phyloP scores from a whole-genome alignment of 441 rosid genomes.

The Theobroma grandiflorum region DNA sequence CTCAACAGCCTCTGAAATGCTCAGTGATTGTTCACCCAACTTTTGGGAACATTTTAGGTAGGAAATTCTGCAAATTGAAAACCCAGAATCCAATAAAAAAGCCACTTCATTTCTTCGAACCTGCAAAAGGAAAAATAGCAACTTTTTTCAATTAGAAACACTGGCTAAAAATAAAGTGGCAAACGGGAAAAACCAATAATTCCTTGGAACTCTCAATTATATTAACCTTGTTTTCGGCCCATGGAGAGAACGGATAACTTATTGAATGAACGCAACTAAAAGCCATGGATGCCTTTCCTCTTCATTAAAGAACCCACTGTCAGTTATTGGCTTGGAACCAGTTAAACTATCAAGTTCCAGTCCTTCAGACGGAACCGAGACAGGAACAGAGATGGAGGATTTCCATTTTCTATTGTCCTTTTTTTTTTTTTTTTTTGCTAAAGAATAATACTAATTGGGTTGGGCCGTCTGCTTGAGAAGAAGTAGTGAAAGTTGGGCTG shows the following conservation, averaged over 20 bases:
- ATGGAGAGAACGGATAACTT: neutral
- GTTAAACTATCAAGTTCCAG: neutral
- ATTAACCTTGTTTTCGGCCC: conserved; percentile 9
- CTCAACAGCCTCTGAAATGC: conserved; percentile 37
- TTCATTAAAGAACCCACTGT: neutral
- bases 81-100: conserved; percentile 28
- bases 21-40: conserved; percentile 31
- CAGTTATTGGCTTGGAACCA: neutral
- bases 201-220: neutral
- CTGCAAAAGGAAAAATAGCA: conserved; percentile 10
- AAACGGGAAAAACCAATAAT: neutral
- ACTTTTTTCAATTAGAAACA: neutral
- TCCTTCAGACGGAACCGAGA: no score
- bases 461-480: no score
- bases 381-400: neutral
- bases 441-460: no score
- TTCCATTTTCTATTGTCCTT: no score
- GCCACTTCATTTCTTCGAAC: conserved; percentile 24
- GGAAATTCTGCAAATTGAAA: conserved; percentile 32
- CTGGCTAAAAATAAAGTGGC: neutral
- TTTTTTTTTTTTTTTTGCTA: no score
- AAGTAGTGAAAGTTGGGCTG: no score
- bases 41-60: conserved; percentile 42
- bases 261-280: neutral
- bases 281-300: conserved; percentile 15